These are phyloP conservation scores for Ulmus americana DNA, from an alignment of 331 rosid species.

Conservation along the genomic window DNA sequence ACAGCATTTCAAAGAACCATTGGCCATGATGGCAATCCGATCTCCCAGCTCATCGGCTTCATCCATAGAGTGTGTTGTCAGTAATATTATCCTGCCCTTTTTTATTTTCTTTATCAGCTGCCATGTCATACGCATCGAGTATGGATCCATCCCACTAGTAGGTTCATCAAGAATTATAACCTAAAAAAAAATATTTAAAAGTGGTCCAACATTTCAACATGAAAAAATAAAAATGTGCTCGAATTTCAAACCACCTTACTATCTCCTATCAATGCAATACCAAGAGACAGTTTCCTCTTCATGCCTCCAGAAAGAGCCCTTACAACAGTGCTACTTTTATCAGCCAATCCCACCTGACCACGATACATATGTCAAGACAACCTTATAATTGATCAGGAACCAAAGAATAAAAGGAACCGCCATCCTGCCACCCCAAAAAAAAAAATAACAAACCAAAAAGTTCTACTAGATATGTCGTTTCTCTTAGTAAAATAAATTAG, in stretches of 20 bases:
- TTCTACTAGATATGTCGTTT: too few relatives aligned
- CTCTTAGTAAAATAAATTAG: too few relatives aligned
- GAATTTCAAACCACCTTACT: constrained; percentile 60
- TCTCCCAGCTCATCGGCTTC: constrained; percentile 99
- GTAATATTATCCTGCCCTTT: constrained; percentile 88
- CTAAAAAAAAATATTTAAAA: constrained; percentile 30
- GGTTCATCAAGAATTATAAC: constrained; percentile 95
- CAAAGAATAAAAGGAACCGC: neutral
- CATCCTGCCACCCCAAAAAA: too few relatives aligned
- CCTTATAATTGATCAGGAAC: neutral
- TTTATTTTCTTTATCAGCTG: constrained; percentile 83
- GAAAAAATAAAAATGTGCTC: constrained; percentile 9
- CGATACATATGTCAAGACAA: constrained; percentile 15
- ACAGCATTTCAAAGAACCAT: constrained; percentile 89
- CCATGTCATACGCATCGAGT: constrained; percentile 98
- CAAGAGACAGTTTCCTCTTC: constrained; percentile 97
- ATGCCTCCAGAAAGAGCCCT: constrained; percentile 92
- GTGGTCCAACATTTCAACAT: neutral
- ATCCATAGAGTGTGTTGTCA: constrained; percentile 98
- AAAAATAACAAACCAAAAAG: too few relatives aligned
- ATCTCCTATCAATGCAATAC: constrained; percentile 85
- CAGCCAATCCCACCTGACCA: constrained; percentile 90
- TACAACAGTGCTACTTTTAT: constrained; percentile 68
- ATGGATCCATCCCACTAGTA: constrained; percentile 99
- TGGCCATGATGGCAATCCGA: constrained; percentile 97